Evolutionary conservation across 208 protist genomes (phyloP).

Genomic region (Paratrypanosoma confusum): DNA sequence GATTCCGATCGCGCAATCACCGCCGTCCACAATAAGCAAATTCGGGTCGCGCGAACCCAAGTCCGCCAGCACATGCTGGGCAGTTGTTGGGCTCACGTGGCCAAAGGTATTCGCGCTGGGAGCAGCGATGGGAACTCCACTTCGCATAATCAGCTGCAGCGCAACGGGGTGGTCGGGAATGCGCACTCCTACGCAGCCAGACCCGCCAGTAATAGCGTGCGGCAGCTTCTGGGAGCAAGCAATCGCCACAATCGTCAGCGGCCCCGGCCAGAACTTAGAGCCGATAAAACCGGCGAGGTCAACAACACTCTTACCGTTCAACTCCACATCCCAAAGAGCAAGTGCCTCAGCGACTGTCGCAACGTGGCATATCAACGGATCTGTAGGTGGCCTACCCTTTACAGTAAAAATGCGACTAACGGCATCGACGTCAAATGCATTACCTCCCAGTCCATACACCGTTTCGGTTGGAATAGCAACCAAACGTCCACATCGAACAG

Average conservation of each 20-base stretch:
- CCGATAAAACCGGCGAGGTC: slow-evolving; percentile 54
- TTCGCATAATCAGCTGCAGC: slow-evolving; percentile 43
- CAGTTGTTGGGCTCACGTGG: slow-evolving; percentile 84
- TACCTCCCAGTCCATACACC: slow-evolving; percentile 97
- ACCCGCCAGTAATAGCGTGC: slow-evolving; percentile 69
- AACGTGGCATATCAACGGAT: slow-evolving; percentile 96
- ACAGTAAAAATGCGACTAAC: slow-evolving; percentile 89
- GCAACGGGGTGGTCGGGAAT: slow-evolving; percentile 69
- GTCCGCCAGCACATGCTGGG: slow-evolving; percentile 86
- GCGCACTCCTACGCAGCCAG: slow-evolving; percentile 80
- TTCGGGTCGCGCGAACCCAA: slow-evolving; percentile 63
- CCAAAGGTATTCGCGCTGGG: slow-evolving; percentile 91
- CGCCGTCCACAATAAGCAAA: slow-evolving; percentile 80
- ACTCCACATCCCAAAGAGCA: slow-evolving; percentile 45
- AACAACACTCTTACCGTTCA: slow-evolving; percentile 23
- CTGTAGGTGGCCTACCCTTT: slow-evolving; percentile 91
- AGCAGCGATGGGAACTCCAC: slow-evolving; percentile 76
- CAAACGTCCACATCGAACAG: slow-evolving; percentile 44
- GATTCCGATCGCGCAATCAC: slow-evolving; percentile 80
- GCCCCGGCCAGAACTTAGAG: slow-evolving; percentile 83
- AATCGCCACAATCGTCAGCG: slow-evolving; percentile 83
- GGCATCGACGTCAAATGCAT: slow-evolving; percentile 81
- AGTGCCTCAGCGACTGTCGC: slow-evolving; percentile 38
- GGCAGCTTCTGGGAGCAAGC: slow-evolving; percentile 44
- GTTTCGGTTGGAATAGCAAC: slow-evolving; percentile 98